phyloP scores from a whole-genome alignment of 257 asterid species.

The Salvia rosmarinus region DNA sequence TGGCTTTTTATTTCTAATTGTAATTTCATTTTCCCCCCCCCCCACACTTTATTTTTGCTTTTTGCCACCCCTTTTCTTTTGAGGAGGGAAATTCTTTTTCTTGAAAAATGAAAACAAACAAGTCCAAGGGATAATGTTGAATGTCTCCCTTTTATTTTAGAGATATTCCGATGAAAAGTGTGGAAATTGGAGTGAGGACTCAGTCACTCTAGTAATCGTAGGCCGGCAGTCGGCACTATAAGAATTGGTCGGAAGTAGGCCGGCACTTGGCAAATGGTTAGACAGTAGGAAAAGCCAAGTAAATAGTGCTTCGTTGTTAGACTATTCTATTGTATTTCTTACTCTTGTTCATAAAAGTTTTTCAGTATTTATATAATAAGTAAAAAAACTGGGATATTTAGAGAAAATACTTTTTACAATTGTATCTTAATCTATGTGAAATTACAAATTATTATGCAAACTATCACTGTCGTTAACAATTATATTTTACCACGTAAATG shows the following conservation, averaged over 20 bases:
- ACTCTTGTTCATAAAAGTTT: neutral
- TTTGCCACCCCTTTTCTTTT: neutral
- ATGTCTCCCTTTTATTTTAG: too few relatives aligned
- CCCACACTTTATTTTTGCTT: too few relatives aligned
- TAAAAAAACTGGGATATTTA: neutral
- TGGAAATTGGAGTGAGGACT: neutral
- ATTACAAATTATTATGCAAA: too few relatives aligned
- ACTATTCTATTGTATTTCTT: neutral
- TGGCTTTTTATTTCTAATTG: neutral
- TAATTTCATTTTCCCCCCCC: neutral
- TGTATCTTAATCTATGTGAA: too few relatives aligned
- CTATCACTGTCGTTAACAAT: too few relatives aligned
- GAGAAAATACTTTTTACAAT: too few relatives aligned
- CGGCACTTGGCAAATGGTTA: neutral
- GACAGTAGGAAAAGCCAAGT: neutral
- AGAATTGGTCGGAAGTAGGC: neutral
- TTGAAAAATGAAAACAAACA: neutral
- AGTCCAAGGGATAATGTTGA: too few relatives aligned
- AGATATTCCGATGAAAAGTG: too few relatives aligned
- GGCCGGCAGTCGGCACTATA: slow-evolving; percentile 5
- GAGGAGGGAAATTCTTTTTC: neutral
- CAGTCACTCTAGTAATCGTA: neutral
- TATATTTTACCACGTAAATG: too few relatives aligned
- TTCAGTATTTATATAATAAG: neutral
- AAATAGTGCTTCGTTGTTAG: neutral